Conservation (phyloP, 441 rosid genomes). For the Aleurites moluccanus region DNA sequence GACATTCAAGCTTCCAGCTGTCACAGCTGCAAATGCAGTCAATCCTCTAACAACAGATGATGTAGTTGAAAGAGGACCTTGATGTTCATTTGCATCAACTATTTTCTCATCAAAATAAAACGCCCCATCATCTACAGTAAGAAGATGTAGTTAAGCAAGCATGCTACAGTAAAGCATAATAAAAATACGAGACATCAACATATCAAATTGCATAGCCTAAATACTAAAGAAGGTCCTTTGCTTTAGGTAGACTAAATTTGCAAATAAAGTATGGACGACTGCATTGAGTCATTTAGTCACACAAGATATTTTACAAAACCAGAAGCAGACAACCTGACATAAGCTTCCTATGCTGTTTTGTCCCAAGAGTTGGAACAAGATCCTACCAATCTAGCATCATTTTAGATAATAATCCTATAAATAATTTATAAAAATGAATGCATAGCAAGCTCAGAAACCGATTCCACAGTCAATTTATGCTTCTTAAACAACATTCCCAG, state of each 20-base stretch:
- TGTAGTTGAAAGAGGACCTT: conserved; percentile 74
- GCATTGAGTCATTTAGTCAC: not conserved
- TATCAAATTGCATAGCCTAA: not conserved
- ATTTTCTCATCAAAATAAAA: conserved; percentile 78
- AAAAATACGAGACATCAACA: conserved; percentile 1
- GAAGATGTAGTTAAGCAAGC: conserved; percentile 13
- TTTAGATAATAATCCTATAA: not conserved
- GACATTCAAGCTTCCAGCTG: conserved; percentile 60
- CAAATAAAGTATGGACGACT: not conserved
- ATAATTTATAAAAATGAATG: not conserved
- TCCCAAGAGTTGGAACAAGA: not conserved
- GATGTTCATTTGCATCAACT: conserved; percentile 48
- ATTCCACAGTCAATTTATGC: not conserved
- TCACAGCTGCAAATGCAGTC: conserved; percentile 60
- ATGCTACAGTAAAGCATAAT: not conserved
- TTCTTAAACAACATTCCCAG: conserved; percentile 5
- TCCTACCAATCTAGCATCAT: not conserved
- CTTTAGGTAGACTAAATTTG: not conserved
- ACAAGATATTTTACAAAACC: not conserved
- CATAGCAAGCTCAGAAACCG: not conserved
- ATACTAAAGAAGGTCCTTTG: not conserved
- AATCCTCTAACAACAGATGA: conserved; percentile 85
- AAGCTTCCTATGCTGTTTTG: not conserved
- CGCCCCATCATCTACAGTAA: conserved; percentile 68
- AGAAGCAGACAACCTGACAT: not conserved